Evolutionary conservation across 2,329 filamentous ascomycete species (phyloP).

Genomic region (Pseudogymnoascus sp.): DNA sequence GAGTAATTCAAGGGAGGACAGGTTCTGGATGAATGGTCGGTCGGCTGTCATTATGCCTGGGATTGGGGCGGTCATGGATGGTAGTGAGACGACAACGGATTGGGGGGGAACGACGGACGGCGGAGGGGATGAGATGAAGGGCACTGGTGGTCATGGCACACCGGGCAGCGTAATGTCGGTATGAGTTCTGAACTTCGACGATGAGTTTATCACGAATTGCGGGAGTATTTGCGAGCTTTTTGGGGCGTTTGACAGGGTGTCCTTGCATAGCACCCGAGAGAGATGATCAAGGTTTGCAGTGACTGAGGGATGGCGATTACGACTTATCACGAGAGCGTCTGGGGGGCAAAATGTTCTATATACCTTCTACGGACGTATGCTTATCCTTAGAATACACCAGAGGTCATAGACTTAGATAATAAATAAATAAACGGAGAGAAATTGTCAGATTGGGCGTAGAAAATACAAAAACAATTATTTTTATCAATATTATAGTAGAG

Average conservation of each 20-base stretch:
- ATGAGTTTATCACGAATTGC: not conserved
- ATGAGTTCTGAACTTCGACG: not conserved
- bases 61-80: not conserved
- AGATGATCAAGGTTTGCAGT: not conserved
- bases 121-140: not conserved
- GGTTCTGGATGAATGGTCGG: conserved; percentile 46
- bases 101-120: not conserved
- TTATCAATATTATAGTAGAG: not conserved
- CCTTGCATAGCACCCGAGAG: not conserved
- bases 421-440: not conserved
- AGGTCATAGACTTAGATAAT: not conserved
- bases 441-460: not conserved
- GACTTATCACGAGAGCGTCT: not conserved
- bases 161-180: not conserved
- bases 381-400: not conserved
- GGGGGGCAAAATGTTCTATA: not conserved
- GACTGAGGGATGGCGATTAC: not conserved
- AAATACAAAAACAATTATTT: not conserved
- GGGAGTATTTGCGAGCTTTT: not conserved
- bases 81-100: not conserved
- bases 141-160: not conserved
- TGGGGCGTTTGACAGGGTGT: not conserved
- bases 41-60: conserved; percentile 25
- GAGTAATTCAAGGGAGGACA: conserved; percentile 43
- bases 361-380: not conserved